Percentiles rank a stretch among this genome's conserved stretches.
Evolutionary conservation across 257 asterid species (phyloP).

Genomic region (Gardenia jasminoides): DNA sequence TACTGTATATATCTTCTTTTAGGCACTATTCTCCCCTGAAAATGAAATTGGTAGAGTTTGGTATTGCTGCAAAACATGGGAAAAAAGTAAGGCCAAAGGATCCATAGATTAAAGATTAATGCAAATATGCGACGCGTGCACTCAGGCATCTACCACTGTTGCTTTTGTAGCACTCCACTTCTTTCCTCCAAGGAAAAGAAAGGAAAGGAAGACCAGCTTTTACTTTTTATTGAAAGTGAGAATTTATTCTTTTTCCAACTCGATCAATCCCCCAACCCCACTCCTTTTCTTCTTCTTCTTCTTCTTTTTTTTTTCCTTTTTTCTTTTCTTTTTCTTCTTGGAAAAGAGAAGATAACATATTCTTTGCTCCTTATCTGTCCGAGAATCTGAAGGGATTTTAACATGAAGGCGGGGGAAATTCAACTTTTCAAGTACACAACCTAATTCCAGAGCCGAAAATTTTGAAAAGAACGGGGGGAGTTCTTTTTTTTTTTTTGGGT

Average conservation of each 20-base stretch:
- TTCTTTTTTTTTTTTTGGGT: too few species aligned
- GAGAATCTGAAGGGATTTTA: background rate
- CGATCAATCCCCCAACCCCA: background rate
- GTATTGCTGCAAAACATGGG: background rate
- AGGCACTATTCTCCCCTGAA: background rate
- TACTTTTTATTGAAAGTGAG: slow-evolving; percentile 4
- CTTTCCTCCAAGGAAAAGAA: slow-evolving; percentile 5
- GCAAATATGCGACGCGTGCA: background rate
- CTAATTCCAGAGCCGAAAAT: background rate
- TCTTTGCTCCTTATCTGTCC: background rate
- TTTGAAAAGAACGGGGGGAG: too few species aligned
- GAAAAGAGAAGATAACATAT: background rate
- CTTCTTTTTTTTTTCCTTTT: too few species aligned
- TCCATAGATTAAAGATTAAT: background rate
- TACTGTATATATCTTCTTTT: background rate
- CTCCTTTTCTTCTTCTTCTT: too few species aligned
- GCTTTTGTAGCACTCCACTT: slow-evolving; percentile 20
- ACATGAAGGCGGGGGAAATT: background rate
- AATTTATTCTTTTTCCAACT: background rate
- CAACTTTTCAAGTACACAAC: background rate
- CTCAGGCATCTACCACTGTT: background rate
- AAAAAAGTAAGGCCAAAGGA: background rate
- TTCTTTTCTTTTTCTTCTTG: too few species aligned
- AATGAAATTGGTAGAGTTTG: background rate
- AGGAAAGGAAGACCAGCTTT: background rate